These are phyloP conservation scores for Phytopythium kandeliae DNA, from an alignment of 352 stramenopile species.

Conservation along the genomic window DNA sequence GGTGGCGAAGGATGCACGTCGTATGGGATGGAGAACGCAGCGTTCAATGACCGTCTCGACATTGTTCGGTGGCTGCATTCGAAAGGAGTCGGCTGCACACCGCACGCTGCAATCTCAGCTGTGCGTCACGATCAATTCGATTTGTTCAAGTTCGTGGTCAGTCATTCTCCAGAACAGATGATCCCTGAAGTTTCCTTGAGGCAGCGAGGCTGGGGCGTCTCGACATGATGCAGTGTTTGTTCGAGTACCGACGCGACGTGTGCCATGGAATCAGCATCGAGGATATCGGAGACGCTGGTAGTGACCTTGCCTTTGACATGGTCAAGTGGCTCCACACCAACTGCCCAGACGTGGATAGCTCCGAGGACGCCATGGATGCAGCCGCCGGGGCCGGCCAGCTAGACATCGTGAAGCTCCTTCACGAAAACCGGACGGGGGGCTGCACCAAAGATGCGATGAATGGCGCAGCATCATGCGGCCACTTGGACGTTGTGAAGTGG, in stretches of 20 bases:
- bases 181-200: no score
- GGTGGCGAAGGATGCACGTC: neutral
- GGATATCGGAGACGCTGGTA: no score
- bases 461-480: no score
- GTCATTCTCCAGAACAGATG: no score
- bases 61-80: neutral
- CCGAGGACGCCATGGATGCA: neutral
- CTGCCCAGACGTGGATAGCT: neutral
- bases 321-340: neutral
- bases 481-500: neutral
- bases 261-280: neutral
- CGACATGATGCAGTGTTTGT: neutral
- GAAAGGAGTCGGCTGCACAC: neutral
- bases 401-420: neutral
- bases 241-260: neutral
- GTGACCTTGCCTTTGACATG: neutral
- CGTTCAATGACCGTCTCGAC: neutral
- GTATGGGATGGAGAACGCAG: neutral
- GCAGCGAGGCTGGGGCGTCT: no score
- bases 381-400: neutral
- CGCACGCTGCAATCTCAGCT: neutral
- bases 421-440: neutral
- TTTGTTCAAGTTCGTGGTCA: neutral
- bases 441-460: neutral
- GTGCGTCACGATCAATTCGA: neutral